Percentiles rank a stretch among this genome's conserved stretches.
These are phyloP conservation scores for Globisporangium solare DNA, from an alignment of 352 stramenopile genomes.

Conservation along the genomic window DNA sequence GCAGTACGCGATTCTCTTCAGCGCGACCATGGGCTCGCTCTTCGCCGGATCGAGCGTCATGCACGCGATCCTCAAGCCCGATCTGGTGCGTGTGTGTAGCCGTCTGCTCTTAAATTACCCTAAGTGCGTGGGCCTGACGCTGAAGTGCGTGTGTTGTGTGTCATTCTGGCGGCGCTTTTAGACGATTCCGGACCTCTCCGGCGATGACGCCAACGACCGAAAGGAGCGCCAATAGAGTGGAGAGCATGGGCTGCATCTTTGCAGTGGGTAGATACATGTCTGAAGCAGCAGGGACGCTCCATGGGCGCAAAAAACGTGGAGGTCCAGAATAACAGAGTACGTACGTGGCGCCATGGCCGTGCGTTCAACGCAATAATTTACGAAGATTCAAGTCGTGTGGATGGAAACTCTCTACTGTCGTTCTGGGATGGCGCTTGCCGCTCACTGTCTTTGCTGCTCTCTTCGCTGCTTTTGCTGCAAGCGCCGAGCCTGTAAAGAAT, in stretches of 20 bases:
- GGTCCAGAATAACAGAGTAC: no score
- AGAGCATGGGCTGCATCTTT: no score
- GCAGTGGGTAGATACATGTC: no score
- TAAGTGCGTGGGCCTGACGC: not conserved
- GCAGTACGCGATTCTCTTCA: conserved; percentile 75
- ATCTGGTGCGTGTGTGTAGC: conserved; percentile 49
- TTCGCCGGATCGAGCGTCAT: conserved; percentile 83
- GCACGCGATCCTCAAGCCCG: conserved; percentile 77
- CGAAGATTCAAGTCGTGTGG: no score
- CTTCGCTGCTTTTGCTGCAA: conserved; percentile 48
- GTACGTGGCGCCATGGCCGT: no score
- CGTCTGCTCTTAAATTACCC: not conserved
- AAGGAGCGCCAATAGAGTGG: not conserved
- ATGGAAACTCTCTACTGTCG: not conserved
- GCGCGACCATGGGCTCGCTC: conserved; percentile 67
- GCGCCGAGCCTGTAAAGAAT: conserved; percentile 32
- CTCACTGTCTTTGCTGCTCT: conserved; percentile 14
- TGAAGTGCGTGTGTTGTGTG: not conserved
- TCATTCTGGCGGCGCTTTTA: not conserved
- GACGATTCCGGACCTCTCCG: conserved; percentile 14
- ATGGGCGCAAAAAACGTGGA: no score
- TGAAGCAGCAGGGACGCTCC: no score
- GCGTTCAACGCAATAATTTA: no score
- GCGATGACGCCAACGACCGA: conserved; percentile 7
- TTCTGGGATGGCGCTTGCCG: not conserved